Evolutionary conservation across 2,329 filamentous ascomycete genomes (phyloP).

Genomic region (Apiospora sp.): DNA sequence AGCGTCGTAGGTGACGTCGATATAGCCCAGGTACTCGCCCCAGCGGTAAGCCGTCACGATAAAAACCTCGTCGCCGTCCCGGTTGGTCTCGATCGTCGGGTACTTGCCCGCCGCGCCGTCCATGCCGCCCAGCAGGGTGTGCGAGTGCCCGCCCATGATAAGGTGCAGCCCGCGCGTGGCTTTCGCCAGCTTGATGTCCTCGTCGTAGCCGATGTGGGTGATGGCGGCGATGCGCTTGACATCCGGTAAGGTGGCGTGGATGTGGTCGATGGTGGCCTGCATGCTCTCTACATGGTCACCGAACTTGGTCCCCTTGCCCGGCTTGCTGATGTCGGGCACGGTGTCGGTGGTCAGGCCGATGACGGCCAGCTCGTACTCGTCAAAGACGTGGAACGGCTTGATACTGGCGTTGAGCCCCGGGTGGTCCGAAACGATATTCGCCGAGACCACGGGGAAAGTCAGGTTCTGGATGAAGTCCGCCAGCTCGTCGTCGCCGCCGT

Average conservation of each 20-base stretch:
- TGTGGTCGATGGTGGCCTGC: slow-evolving; percentile 68
- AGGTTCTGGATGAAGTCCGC: slow-evolving; percentile 69
- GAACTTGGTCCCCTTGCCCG: slow-evolving; percentile 65
- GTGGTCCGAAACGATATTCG: slow-evolving; percentile 69
- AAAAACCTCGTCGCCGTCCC: slow-evolving; percentile 71
- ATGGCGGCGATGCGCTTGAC: slow-evolving; percentile 71
- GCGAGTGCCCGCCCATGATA: slow-evolving; percentile 59
- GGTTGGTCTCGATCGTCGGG: slow-evolving; percentile 68
- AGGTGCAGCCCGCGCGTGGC: slow-evolving; percentile 70
- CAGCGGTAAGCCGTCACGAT: slow-evolving; percentile 73
- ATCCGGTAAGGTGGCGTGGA: slow-evolving; percentile 63
- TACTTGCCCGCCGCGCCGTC: slow-evolving; percentile 66
- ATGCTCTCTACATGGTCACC: slow-evolving; percentile 64
- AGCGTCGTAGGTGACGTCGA: slow-evolving; percentile 69
- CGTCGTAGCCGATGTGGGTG: slow-evolving; percentile 72
- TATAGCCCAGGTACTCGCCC: slow-evolving; percentile 74
- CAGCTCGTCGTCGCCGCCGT: slow-evolving; percentile 68
- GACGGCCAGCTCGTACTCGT: slow-evolving; percentile 66
- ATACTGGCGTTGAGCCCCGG: slow-evolving; percentile 67
- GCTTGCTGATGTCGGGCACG: slow-evolving; percentile 64
- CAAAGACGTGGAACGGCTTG: slow-evolving; percentile 71
- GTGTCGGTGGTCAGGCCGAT: slow-evolving; percentile 71
- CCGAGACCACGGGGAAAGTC: slow-evolving; percentile 70
- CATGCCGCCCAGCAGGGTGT: slow-evolving; percentile 65
- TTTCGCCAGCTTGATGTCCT: slow-evolving; percentile 67